These are phyloP conservation scores for Metschnikowia gelsemii DNA, from an alignment of 805 yeast genomes.

Conservation along the genomic window DNA sequence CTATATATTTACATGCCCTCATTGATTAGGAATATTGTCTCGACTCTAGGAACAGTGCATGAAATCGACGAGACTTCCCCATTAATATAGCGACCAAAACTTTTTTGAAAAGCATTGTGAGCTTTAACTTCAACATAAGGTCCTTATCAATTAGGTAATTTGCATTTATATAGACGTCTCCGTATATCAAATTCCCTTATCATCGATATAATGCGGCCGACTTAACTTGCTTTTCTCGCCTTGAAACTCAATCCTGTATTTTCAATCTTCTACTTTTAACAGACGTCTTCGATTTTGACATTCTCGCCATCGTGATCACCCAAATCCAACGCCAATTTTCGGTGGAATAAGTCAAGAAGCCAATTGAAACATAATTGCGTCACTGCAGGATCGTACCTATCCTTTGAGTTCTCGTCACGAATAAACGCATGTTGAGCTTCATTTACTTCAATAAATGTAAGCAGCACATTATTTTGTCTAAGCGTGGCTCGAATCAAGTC, in stretches of 20 bases:
- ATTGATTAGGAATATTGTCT: too few relatives aligned
- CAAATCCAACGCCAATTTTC: constrained; percentile 62
- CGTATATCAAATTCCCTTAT: too few relatives aligned
- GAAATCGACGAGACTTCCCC: too few relatives aligned
- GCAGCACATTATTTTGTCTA: constrained; percentile 57
- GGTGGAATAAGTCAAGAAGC: constrained; percentile 66
- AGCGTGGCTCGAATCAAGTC: constrained; percentile 63
- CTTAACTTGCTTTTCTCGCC: neutral
- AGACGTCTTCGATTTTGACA: constrained; percentile 58
- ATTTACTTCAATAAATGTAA: constrained; percentile 71
- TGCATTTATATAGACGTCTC: too few relatives aligned
- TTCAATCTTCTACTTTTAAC: constrained; percentile 42
- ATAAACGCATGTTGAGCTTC: constrained; percentile 86
- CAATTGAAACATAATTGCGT: constrained; percentile 67
- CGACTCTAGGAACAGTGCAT: too few relatives aligned
- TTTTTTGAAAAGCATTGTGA: too few relatives aligned
- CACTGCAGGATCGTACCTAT: constrained; percentile 78
- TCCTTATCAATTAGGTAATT: too few relatives aligned
- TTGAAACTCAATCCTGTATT: too few relatives aligned
- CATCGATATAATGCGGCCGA: neutral
- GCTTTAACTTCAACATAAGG: too few relatives aligned
- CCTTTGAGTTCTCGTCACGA: constrained; percentile 75
- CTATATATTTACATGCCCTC: too few relatives aligned
- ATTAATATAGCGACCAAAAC: too few relatives aligned
- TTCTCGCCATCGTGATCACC: constrained; percentile 60